Base-by-base conservation (phyloP, 805 yeast species). In the Saccharomycopsis olivae region DNA sequence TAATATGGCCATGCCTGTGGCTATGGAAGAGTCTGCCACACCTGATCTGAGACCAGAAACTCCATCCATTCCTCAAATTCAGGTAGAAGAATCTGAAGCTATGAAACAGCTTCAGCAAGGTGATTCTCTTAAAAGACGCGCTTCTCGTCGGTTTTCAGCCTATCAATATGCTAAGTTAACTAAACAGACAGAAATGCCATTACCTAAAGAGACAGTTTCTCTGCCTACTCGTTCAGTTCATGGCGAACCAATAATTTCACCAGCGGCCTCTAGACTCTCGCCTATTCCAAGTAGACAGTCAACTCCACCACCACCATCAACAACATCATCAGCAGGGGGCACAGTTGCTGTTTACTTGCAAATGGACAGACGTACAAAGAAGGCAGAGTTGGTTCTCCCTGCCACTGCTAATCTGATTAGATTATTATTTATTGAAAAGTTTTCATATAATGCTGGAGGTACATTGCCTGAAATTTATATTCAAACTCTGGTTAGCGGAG, bases 61-160 rank as follows among this genome's bases (percentile, higher is more conserved):
- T 15, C 9, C 17, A 29, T 8, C 33, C 17, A 8, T 29, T n/a
- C 35, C 39, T 6, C 19, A 13, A 11, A 25, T 18, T 11, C 15
- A 16, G 4, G 30, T 28, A 9, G 39, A 36, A 16, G 40, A 53
- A 40, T 60, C 56, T 16, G 86, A 80, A 50, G 86, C 95, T 0
- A 64, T 88, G 21, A 66, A 76, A 0, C 84, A 83, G 49, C 64
- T 89, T 8, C 95, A 89, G 52, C 76, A 78, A 34, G 85, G 88
- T 3, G 84, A 83, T 35, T 80, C 84, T 2, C 63, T 92, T 24
- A 94, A 81, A 62, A 71, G 99, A 49, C 71, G 96, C 46, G 99
- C 97, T 0, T 88, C 96, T 0, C 80, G 89, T 50, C 66, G 98
- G 40, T 89, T 81, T 54, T 86, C 96, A 4, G 96, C 96, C 0